phyloP scores from a whole-genome alignment of 495 filamentous ascomycete species.

The Penicillium parvum region DNA sequence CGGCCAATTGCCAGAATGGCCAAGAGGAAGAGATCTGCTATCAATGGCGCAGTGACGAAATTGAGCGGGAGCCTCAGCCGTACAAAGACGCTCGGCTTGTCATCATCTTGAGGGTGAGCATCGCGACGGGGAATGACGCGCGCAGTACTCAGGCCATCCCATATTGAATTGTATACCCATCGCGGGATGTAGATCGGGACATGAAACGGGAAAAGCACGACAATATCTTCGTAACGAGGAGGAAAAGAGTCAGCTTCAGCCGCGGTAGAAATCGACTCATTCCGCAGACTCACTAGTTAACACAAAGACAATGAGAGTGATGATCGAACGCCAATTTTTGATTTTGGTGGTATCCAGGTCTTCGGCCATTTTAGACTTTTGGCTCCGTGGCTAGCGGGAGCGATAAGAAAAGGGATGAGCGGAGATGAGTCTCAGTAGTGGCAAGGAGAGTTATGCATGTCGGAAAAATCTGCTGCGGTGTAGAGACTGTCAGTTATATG shows the following conservation, averaged over 20 bases:
- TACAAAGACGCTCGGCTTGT: constrained; percentile 26
- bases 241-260: constrained; percentile 3
- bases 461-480: too few relatives aligned
- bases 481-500: too few relatives aligned
- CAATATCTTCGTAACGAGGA: constrained; percentile 45
- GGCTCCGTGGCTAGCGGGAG: neutral
- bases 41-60: constrained; percentile 60
- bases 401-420: neutral
- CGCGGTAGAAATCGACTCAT: neutral
- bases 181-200: constrained; percentile 54
- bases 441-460: too few relatives aligned
- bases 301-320: constrained; percentile 60
- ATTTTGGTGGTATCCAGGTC: constrained; percentile 49
- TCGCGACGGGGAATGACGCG: constrained; percentile 48
- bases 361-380: constrained; percentile 31
- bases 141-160: constrained; percentile 36
- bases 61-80: constrained; percentile 55
- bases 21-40: constrained; percentile 61
- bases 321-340: constrained; percentile 55
- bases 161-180: constrained; percentile 34
- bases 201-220: constrained; percentile 61
- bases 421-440: too few relatives aligned
- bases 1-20: constrained; percentile 58
- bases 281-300: constrained; percentile 50
- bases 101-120: constrained; percentile 2